Conservation (phyloP, 257 asterid genomes). For the Solanum medicagineum region DNA sequence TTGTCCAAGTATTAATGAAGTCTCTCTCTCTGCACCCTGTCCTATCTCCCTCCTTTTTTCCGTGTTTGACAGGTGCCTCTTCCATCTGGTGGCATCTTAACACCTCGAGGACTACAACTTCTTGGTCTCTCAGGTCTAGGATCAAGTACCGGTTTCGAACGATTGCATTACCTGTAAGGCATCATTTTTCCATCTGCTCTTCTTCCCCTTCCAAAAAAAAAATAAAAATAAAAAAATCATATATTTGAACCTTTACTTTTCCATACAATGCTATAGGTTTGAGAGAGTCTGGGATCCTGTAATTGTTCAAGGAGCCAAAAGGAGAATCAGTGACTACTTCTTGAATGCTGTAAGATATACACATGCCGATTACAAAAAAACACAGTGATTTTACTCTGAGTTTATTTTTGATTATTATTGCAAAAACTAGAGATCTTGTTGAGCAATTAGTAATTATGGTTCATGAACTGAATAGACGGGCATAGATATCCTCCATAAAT, state of each 20-base stretch:
- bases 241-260: neutral
- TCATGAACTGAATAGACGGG: neutral
- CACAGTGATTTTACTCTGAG: neutral
- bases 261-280: constrained; percentile 30
- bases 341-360: constrained; percentile 62
- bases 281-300: constrained; percentile 95
- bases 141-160: constrained; percentile 85
- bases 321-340: constrained; percentile 69
- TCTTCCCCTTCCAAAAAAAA: neutral
- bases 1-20: neutral
- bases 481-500: neutral
- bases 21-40: neutral
- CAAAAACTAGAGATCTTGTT: neutral
- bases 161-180: constrained; percentile 78
- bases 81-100: constrained; percentile 88
- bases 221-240: neutral
- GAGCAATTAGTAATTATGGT: neutral
- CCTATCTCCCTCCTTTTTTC: neutral
- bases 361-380: neutral
- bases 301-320: constrained; percentile 63
- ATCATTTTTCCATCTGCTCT: neutral
- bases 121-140: constrained; percentile 85
- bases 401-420: neutral
- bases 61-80: constrained; percentile 42
- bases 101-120: constrained; percentile 80